Evolutionary conservation across 2,329 filamentous ascomycete genomes (phyloP).

Genomic region (Fusarium musae): DNA sequence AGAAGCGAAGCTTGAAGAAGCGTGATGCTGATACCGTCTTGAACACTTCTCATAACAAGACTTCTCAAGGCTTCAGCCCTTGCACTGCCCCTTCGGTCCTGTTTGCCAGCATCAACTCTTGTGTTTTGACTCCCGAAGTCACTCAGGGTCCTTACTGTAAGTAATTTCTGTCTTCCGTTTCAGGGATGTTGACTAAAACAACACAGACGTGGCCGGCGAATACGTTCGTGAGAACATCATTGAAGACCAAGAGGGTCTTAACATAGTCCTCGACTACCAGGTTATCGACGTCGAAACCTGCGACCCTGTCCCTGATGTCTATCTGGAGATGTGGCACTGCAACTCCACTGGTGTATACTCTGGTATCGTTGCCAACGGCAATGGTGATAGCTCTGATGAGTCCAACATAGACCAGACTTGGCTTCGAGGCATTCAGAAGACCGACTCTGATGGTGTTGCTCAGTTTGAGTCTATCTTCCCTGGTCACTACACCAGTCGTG

Average conservation of each 20-base stretch:
- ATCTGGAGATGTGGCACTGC: slow-evolving; percentile 59
- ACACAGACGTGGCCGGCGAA: slow-evolving; percentile 46
- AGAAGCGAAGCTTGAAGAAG: slow-evolving; percentile 48
- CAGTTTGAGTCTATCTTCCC: slow-evolving; percentile 58
- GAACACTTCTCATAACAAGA: slow-evolving; percentile 52
- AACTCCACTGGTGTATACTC: slow-evolving; percentile 61
- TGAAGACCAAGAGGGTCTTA: slow-evolving; percentile 55
- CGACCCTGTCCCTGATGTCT: slow-evolving; percentile 54
- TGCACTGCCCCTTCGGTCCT: slow-evolving; percentile 48
- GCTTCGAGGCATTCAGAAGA: slow-evolving; percentile 53
- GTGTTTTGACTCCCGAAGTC: slow-evolving; percentile 61
- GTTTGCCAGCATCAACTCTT: slow-evolving; percentile 55
- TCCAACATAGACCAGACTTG: slow-evolving; percentile 49
- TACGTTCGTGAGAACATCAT: slow-evolving; percentile 51
- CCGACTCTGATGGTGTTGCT: slow-evolving; percentile 55
- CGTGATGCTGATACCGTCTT: slow-evolving; percentile 50
- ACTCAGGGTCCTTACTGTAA: slow-evolving; percentile 61
- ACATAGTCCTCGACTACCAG: slow-evolving; percentile 57
- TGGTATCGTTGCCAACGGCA: slow-evolving; percentile 52
- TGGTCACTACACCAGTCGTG: slow-evolving; percentile 57
- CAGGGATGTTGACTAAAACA: neutral
- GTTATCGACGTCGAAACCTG: slow-evolving; percentile 58
- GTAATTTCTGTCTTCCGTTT: neutral
- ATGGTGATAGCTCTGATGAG: slow-evolving; percentile 56
- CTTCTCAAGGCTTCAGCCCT: slow-evolving; percentile 47